phyloP scores from a whole-genome alignment of 139 green algal genomes.

The Closterium sp. region DNA sequence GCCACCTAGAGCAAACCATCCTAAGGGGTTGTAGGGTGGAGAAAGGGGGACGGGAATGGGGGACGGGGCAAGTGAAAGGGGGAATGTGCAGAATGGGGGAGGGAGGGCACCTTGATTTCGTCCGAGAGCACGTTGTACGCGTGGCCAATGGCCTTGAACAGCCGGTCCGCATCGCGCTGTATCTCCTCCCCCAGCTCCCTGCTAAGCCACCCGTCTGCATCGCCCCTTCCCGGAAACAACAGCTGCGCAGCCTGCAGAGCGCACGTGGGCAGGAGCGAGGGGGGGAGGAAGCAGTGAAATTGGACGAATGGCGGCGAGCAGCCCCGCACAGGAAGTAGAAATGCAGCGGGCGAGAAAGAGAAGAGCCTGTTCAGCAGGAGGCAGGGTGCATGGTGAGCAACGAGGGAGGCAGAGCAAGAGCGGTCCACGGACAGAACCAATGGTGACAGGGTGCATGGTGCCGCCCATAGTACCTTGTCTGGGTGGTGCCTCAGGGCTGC shows the following conservation, averaged over 20 bases:
- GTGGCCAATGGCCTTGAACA: conserved; percentile 52
- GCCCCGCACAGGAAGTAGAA: background rate
- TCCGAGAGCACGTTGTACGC: conserved; percentile 42
- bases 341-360: background rate
- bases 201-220: conserved; percentile 9
- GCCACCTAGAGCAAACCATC: too few relatives aligned
- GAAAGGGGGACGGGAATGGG: background rate
- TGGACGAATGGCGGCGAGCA: background rate
- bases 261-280: background rate
- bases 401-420: background rate
- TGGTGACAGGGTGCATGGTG: too few relatives aligned
- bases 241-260: conserved; percentile 15
- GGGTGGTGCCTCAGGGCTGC: conserved; percentile 44
- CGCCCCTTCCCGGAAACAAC: background rate
- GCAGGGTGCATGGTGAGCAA: too few relatives aligned
- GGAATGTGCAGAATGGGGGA: background rate
- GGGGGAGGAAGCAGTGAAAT: background rate
- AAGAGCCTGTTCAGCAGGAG: background rate
- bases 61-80: background rate
- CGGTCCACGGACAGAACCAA: too few relatives aligned
- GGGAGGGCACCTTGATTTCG: conserved; percentile 15
- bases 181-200: conserved; percentile 16
- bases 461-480: conserved; percentile 47
- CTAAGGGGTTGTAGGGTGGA: too few relatives aligned
- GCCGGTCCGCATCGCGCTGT: conserved; percentile 32